Percentiles rank a stretch among this genome's conserved stretches.
Conservation (phyloP, 306 rosid genomes). For the Dryas drummondii region DNA sequence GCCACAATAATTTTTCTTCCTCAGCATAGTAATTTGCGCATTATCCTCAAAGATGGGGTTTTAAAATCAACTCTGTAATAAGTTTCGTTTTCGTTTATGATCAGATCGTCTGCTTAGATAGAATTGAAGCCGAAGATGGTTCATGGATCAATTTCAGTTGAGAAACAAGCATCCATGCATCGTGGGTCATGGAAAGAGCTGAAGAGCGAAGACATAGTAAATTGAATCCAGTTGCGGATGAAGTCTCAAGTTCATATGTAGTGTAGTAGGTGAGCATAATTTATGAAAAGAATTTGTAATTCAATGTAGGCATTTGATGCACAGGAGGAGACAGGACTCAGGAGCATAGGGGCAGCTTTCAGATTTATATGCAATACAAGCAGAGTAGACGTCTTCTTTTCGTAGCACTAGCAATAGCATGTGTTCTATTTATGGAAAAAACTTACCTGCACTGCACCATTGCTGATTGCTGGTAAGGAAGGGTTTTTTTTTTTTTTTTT, state of each 20-base stretch:
- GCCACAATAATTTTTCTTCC: neutral
- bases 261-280: neutral
- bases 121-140: constrained; percentile 10
- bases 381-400: neutral
- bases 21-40: neutral
- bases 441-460: neutral
- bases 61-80: neutral
- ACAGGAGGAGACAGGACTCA: neutral
- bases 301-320: constrained; percentile 4
- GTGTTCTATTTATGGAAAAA: neutral
- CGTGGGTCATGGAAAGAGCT: neutral
- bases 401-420: neutral
- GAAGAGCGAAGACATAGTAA: constrained; percentile 7
- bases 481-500: too few relatives aligned
- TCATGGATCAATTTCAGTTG: constrained; percentile 2
- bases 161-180: neutral
- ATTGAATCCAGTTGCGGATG: neutral
- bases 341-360: constrained; percentile 10
- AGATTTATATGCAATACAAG: neutral
- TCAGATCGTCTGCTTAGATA: constrained; percentile 25
- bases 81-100: neutral
- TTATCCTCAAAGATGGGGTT: neutral
- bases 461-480: neutral
- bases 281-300: neutral
- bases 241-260: neutral